Evolutionary conservation across 2,329 filamentous ascomycete species (phyloP).

Genomic region (Helminthosporium solani): DNA sequence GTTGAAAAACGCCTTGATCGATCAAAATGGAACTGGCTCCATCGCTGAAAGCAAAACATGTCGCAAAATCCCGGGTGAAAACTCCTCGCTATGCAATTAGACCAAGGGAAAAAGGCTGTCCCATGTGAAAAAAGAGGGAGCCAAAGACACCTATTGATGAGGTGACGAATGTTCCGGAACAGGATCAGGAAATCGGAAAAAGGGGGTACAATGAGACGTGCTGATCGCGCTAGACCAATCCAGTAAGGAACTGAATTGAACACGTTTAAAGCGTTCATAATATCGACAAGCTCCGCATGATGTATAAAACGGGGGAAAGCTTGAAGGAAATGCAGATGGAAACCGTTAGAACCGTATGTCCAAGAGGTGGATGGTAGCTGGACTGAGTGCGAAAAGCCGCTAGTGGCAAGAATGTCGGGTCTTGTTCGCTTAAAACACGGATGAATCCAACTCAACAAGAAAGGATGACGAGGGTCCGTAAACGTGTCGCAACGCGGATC

Average conservation of each 20-base stretch:
- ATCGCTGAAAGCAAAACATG: slow-evolving; percentile 15
- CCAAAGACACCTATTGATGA: neutral
- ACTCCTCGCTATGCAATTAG: slow-evolving; percentile 38
- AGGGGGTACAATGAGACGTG: slow-evolving; percentile 8
- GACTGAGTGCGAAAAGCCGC: slow-evolving; percentile 2
- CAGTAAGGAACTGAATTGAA: neutral
- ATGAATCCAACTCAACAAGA: slow-evolving; percentile 1
- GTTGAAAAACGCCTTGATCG: neutral
- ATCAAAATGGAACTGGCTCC: slow-evolving; percentile 10
- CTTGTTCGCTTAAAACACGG: slow-evolving; percentile 10
- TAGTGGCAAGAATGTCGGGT: slow-evolving; percentile 11
- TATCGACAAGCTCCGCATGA: neutral
- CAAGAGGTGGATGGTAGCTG: slow-evolving; percentile 8
- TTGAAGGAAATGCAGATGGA: neutral
- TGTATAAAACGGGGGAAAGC: neutral
- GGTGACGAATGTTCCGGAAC: neutral
- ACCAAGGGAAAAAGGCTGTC: slow-evolving; percentile 2
- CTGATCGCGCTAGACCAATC: slow-evolving; percentile 10
- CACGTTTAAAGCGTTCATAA: too few relatives aligned
- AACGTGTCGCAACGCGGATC: neutral
- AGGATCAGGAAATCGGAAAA: slow-evolving; percentile 1
- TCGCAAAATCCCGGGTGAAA: slow-evolving; percentile 12
- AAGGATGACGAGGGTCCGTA: slow-evolving; percentile 2
- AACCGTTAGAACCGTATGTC: neutral
- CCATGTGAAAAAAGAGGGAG: neutral